Percentiles rank a stretch among this genome's conserved stretches.
Evolutionary conservation across 345 rosid genomes (phyloP).

Genomic region (Ceriops decandra): DNA sequence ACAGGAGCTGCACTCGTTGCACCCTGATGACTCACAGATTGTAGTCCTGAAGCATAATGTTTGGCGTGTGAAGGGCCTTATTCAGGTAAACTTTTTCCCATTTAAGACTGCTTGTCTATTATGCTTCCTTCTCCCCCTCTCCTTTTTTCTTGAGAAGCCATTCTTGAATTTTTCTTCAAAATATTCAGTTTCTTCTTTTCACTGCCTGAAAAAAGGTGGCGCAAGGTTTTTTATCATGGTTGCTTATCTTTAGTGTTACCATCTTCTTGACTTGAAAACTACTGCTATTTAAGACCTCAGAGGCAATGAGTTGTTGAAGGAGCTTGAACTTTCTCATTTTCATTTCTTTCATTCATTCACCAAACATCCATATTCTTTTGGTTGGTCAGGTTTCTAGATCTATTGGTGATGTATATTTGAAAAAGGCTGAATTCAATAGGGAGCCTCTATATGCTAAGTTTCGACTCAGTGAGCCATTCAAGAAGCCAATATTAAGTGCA

Average conservation of each 20-base stretch:
- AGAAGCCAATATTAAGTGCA: conserved; percentile 61
- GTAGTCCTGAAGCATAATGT: conserved; percentile 80
- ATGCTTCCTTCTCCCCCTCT: neutral
- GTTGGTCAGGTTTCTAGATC: conserved; percentile 66
- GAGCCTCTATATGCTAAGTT: conserved; percentile 69
- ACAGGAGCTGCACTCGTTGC: conserved; percentile 59
- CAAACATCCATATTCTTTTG: neutral
- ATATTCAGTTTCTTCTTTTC: neutral
- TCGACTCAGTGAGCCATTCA: conserved; percentile 66
- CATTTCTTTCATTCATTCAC: conserved; percentile 3
- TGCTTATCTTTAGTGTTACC: neutral
- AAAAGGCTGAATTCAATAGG: conserved; percentile 73
- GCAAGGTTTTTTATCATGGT: neutral
- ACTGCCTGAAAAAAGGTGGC: neutral
- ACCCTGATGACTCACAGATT: conserved; percentile 71
- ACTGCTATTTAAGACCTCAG: neutral
- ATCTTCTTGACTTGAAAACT: neutral
- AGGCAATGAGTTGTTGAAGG: too few species aligned
- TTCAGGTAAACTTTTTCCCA: conserved; percentile 47
- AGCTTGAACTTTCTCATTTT: neutral
- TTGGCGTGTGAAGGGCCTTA: conserved; percentile 88
- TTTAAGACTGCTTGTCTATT: neutral
- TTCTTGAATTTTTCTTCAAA: neutral
- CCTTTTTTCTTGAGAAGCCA: too few species aligned
- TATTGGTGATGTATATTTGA: conserved; percentile 81